Base-by-base conservation (phyloP, 805 yeast genomes). In the Cyberlindnera mrakii region DNA sequence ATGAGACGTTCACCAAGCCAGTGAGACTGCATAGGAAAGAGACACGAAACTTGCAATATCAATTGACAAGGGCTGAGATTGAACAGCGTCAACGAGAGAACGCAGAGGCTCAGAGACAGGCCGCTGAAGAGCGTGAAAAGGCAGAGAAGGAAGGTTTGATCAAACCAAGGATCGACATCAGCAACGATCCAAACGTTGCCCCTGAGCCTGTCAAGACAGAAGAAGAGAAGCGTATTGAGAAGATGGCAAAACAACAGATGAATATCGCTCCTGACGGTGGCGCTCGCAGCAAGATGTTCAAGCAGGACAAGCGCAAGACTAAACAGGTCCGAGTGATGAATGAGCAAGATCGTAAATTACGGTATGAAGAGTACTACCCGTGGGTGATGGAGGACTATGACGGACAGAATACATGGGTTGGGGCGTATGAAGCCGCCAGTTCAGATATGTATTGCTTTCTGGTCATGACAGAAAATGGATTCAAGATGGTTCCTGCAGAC, bases 351-450 rank as follows among this genome's bases (percentile, higher is more conserved):
- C 75, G 91, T 49, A 83, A 80, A 58, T 69, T 93, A 49, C 74
- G 98, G 59, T 93, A 91, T 60, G 99, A 93, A 66, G 99, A 93
- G 65, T 87, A 83, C 62, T 91, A 86, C 56, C 99, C 99, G 0
- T 93, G 99, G 99, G 96, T 93, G 15, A 69, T 93, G 72, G 99
- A 93, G 66, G 99, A 93, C 65, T 91, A 85, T 62, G 96, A 89
- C 57, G 96, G 96, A 37, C 75, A 78, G 47, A 91, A 93, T 59
- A 91, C 95, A 0, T 93, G 87, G 85, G 97, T 90, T 16, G 96
- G 98, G 31, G 85, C 82, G 53, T 93, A 87, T 65, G 99, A 93
- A 67, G 98, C 97, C 1, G 83, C 82, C 30, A 76, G 77, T 42
- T 77, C 89, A 16, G 96, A 88, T 51, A 72, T 85, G n/a, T 87